Conservation (phyloP, 2,329 filamentous ascomycete genomes). For the Colletotrichum trifolii region DNA sequence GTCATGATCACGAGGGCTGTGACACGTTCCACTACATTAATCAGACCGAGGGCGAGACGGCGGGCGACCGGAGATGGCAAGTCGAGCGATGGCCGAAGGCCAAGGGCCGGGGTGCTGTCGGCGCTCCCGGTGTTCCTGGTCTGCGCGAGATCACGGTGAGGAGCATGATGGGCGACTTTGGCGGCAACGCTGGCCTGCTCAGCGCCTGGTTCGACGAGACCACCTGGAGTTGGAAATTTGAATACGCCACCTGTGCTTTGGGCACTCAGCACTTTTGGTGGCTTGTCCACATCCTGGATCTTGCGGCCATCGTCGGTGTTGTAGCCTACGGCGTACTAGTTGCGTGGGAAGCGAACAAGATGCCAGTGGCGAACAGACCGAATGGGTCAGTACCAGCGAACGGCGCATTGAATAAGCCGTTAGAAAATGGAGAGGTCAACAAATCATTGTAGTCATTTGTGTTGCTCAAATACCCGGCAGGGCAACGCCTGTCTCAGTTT, state of each 20-base stretch:
- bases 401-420: conserved; percentile 8
- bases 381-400: conserved; percentile 6
- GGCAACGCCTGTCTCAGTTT: conserved; percentile 33
- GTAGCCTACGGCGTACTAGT: conserved; percentile 42
- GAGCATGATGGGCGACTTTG: conserved; percentile 98
- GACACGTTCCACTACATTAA: conserved; percentile 88
- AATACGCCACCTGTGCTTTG: conserved; percentile 81
- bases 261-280: conserved; percentile 96
- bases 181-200: conserved; percentile 89
- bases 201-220: conserved; percentile 88
- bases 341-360: conserved; percentile 13
- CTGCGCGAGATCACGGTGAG: conserved; percentile 91
- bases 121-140: conserved; percentile 63
- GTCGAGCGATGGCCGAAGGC: conserved; percentile 60
- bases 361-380: neutral
- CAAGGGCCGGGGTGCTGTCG: conserved; percentile 52
- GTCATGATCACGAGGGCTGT: conserved; percentile 95
- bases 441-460: conserved; percentile 26
- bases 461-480: conserved; percentile 35
- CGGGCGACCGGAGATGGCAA: conserved; percentile 61
- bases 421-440: conserved; percentile 16
- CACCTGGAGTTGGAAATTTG: conserved; percentile 81
- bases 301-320: conserved; percentile 55
- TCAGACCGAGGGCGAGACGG: conserved; percentile 59
- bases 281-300: conserved; percentile 81